A percentile compares a stretch with the other conserved stretches of the same genome.
phyloP scores from a whole-genome alignment of 495 filamentous ascomycete species.

The Podospora anserina region DNA sequence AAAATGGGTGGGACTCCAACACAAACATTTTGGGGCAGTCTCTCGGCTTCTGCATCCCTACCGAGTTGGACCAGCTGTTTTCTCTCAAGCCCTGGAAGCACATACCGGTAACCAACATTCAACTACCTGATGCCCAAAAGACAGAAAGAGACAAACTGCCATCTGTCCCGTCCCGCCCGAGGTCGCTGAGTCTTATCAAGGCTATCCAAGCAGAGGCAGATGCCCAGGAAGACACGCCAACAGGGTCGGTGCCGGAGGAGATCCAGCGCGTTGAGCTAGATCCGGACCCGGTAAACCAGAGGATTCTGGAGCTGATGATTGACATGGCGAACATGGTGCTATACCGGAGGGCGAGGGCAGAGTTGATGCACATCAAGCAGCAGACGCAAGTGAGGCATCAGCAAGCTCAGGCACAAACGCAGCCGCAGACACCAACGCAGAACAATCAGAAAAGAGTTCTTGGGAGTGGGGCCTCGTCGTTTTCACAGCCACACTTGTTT shows the following conservation, averaged over 20 bases:
- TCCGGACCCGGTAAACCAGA: constrained; percentile 63
- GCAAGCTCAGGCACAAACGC: not conserved
- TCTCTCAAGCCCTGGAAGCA: constrained; percentile 51
- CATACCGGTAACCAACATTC: constrained; percentile 41
- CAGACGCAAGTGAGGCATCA: not conserved
- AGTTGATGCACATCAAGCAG: constrained; percentile 59
- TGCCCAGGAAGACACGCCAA: constrained; percentile 18
- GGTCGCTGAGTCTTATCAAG: constrained; percentile 34
- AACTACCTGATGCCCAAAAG: constrained; percentile 41
- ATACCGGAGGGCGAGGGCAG: constrained; percentile 69
- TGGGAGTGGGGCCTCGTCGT: constrained; percentile 51
- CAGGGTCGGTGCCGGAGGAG: constrained; percentile 7
- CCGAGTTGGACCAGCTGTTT: constrained; percentile 73
- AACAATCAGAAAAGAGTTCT: constrained; percentile 32
- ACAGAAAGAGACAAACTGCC: constrained; percentile 38
- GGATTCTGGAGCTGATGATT: constrained; percentile 73
- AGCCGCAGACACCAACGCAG: not conserved
- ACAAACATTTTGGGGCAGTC: constrained; percentile 78
- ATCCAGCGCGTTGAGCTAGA: constrained; percentile 49
- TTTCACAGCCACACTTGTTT: constrained; percentile 74
- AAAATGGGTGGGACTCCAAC: constrained; percentile 88
- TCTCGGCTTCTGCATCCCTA: constrained; percentile 80
- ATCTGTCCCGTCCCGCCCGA: constrained; percentile 32
- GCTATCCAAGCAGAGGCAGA: constrained; percentile 36
- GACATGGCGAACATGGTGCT: constrained; percentile 88